These are phyloP conservation scores for Dalbergia cultrata DNA, from an alignment of 306 rosid genomes.

Conservation along the genomic window DNA sequence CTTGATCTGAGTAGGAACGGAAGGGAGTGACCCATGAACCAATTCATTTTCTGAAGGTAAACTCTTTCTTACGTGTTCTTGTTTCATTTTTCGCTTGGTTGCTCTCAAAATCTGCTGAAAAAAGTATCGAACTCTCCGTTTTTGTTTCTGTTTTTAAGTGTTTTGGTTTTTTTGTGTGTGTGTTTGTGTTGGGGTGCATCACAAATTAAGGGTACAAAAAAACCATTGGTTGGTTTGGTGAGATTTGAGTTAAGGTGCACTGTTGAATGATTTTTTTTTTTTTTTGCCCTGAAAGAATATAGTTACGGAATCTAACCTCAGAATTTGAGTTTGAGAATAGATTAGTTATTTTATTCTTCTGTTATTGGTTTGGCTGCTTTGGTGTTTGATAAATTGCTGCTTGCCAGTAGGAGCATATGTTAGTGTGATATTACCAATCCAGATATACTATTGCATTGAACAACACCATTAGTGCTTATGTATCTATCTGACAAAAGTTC, in stretches of 20 bases:
- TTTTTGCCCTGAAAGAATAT: no score
- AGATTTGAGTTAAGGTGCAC: no score
- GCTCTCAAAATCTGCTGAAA: background rate
- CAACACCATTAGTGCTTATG: background rate
- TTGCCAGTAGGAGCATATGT: background rate
- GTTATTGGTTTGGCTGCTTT: background rate
- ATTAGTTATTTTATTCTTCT: background rate
- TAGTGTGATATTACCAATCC: background rate
- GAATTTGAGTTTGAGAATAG: background rate
- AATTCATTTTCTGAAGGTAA: background rate
- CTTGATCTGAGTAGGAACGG: background rate
- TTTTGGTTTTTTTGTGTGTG: no score
- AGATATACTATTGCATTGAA: background rate
- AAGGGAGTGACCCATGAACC: background rate
- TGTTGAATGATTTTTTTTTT: no score
- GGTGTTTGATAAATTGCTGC: conserved; percentile 44
- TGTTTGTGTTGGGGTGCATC: no score
- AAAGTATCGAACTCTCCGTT: background rate
- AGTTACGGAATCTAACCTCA: no score
- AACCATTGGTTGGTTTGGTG: background rate
- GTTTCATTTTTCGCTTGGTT: background rate
- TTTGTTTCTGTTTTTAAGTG: background rate
- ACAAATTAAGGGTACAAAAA: background rate
- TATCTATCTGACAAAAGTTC: background rate
- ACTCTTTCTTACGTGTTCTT: background rate